A percentile compares a stretch with the other conserved stretches of the same genome.
phyloP scores from a whole-genome alignment of 495 filamentous ascomycete genomes.

The Chaetomium tenue region DNA sequence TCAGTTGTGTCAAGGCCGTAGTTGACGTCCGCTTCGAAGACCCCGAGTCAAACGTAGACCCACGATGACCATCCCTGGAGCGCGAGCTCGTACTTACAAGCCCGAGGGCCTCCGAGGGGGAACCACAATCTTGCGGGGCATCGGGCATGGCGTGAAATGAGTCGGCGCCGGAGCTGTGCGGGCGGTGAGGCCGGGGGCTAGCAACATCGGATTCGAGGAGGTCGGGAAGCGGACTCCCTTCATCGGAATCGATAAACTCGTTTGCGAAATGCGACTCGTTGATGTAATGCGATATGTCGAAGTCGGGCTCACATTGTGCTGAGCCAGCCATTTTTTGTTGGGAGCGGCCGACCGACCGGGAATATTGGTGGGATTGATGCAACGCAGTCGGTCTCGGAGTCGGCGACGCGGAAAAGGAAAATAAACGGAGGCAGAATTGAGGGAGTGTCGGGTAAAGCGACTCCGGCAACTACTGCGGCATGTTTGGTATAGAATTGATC shows the following conservation, averaged over 20 bases:
- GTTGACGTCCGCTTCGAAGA: constrained; percentile 25
- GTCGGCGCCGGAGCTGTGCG: constrained; percentile 19
- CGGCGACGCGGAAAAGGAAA: background rate
- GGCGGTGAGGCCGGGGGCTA: constrained; percentile 15
- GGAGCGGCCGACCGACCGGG: background rate
- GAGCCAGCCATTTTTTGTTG: constrained; percentile 18
- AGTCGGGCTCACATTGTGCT: constrained; percentile 37
- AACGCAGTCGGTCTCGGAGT: background rate
- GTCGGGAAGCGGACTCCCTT: constrained; percentile 27
- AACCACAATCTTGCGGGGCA: constrained; percentile 17
- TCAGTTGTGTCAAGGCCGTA: constrained; percentile 22
- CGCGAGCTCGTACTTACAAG: constrained; percentile 14
- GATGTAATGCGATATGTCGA: constrained; percentile 18
- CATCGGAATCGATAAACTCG: constrained; percentile 45
- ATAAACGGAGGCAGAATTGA: background rate
- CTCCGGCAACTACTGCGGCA: background rate
- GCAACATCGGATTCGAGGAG: constrained; percentile 1
- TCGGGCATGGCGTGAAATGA: constrained; percentile 14
- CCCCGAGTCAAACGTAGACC: constrained; percentile 43
- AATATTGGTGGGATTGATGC: constrained; percentile 6
- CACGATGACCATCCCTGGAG: constrained; percentile 32
- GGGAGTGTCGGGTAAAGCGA: background rate
- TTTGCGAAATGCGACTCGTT: constrained; percentile 20
- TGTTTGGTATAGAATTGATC: background rate
- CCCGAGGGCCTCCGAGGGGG: constrained; percentile 31